A percentile compares a stretch with the other conserved stretches of the same genome.
Conservation (phyloP, 176 grass and related monocot species). For the Luzula sylvatica region DNA sequence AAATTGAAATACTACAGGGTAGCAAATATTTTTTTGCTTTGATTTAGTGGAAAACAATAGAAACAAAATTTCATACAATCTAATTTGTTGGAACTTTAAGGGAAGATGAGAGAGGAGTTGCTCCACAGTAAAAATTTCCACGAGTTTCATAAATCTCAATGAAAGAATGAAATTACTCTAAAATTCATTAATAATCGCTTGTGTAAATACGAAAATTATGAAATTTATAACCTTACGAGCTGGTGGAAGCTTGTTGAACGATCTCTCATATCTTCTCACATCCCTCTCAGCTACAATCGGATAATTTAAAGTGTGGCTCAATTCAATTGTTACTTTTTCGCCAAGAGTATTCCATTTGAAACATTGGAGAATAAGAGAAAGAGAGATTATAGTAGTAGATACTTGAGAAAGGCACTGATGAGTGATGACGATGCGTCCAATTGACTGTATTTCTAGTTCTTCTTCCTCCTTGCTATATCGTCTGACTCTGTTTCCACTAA, state of each 20-base stretch:
- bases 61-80: constrained; percentile 55
- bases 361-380: not conserved
- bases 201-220: constrained; percentile 10
- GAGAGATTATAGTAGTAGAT: constrained; percentile 11
- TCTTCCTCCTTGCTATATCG: constrained; percentile 79
- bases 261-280: constrained; percentile 67
- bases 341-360: not conserved
- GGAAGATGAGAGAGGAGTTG: constrained; percentile 88
- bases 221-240: constrained; percentile 52
- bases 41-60: constrained; percentile 11
- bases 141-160: constrained; percentile 12
- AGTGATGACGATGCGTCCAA: constrained; percentile 85
- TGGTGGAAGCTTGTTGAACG: constrained; percentile 79
- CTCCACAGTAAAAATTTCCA: constrained; percentile 44
- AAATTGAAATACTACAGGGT: constrained; percentile 14
- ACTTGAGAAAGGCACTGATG: constrained; percentile 87
- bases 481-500: constrained; percentile 24
- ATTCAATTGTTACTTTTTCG: constrained; percentile 6
- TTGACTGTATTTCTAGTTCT: constrained; percentile 83
- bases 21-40: constrained; percentile 15
- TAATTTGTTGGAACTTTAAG: constrained; percentile 66
- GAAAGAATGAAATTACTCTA: constrained; percentile 18
- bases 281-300: constrained; percentile 74
- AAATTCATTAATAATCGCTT: constrained; percentile 8
- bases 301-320: constrained; percentile 35